Conservation (phyloP, 371 early-diverging fungal species). For the Caulochytrium protostelioides region DNA sequence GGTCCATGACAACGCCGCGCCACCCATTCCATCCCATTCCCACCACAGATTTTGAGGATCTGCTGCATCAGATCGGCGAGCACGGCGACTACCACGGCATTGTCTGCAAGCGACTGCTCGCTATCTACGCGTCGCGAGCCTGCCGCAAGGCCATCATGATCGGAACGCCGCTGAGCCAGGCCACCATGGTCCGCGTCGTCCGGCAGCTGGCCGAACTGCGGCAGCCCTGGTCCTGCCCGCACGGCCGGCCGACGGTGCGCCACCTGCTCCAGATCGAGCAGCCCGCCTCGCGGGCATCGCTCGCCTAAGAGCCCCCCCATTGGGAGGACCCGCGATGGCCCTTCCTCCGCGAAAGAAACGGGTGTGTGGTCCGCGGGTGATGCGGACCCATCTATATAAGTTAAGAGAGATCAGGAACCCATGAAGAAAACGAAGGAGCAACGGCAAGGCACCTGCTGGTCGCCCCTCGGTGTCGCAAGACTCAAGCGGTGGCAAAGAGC, state of each 20-base stretch:
- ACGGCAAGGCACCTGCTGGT: too few relatives aligned
- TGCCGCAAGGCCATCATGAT: slow-evolving; percentile 47
- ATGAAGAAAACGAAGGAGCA: too few relatives aligned
- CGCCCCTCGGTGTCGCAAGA: too few relatives aligned
- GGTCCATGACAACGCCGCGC: background rate
- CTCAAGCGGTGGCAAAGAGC: too few relatives aligned
- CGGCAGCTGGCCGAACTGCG: slow-evolving; percentile 8
- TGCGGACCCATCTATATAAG: too few relatives aligned
- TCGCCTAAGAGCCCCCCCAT: too few relatives aligned
- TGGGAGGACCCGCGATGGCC: too few relatives aligned
- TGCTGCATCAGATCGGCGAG: slow-evolving; percentile 22
- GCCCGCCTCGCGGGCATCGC: too few relatives aligned
- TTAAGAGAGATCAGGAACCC: too few relatives aligned
- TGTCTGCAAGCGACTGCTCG: slow-evolving; percentile 9
- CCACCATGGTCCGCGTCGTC: slow-evolving; percentile 14
- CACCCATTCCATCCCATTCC: background rate
- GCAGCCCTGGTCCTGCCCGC: slow-evolving; percentile 25
- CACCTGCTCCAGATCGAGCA: slow-evolving; percentile 14
- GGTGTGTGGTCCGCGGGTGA: too few relatives aligned
- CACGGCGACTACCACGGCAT: slow-evolving; percentile 5
- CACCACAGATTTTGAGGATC: slow-evolving; percentile 43
- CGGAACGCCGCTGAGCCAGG: slow-evolving; percentile 9
- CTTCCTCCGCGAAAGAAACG: too few relatives aligned
- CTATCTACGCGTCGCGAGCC: slow-evolving; percentile 36
- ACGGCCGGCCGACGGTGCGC: too few relatives aligned